Conservation (phyloP, 192 early-diverging fungal species). For the Podila clonocystis region DNA sequence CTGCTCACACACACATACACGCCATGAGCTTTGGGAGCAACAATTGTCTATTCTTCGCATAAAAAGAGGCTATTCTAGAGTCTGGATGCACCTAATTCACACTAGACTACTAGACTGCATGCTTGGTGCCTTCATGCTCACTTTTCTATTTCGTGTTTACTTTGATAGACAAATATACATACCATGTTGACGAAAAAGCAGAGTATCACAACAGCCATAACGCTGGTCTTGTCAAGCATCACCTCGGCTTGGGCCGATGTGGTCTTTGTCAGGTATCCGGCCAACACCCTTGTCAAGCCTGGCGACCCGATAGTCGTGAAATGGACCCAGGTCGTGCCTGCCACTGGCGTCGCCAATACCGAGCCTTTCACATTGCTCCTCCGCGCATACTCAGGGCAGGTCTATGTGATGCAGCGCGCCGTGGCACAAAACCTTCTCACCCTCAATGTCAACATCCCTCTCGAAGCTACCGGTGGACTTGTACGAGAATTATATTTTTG, state of each 20-base stretch:
- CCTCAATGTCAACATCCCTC: conserved; percentile 10
- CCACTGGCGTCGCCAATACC: background rate
- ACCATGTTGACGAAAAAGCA: background rate
- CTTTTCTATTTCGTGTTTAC: no score
- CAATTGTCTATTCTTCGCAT: no score
- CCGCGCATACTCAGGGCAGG: conserved; percentile 32
- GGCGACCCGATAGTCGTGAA: conserved; percentile 10
- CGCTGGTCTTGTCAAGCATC: conserved; percentile 10
- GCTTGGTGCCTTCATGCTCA: no score
- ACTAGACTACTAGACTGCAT: no score
- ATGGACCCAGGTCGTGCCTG: conserved; percentile 9
- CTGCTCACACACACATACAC: no score
- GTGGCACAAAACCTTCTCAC: conserved; percentile 1
- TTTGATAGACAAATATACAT: no score
- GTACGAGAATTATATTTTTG: background rate
- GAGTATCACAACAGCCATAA: conserved; percentile 3
- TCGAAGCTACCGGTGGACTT: conserved; percentile 24
- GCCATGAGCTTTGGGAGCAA: no score
- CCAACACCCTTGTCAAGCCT: conserved; percentile 1
- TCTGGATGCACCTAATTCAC: no score
- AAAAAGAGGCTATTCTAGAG: no score
- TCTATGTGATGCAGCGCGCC: background rate
- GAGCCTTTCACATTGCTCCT: conserved; percentile 18
- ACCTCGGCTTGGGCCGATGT: conserved; percentile 23
- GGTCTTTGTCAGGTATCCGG: conserved; percentile 1